phyloP scores from a whole-genome alignment of 2,329 filamentous ascomycete genomes.

The Fusarium longipes region DNA sequence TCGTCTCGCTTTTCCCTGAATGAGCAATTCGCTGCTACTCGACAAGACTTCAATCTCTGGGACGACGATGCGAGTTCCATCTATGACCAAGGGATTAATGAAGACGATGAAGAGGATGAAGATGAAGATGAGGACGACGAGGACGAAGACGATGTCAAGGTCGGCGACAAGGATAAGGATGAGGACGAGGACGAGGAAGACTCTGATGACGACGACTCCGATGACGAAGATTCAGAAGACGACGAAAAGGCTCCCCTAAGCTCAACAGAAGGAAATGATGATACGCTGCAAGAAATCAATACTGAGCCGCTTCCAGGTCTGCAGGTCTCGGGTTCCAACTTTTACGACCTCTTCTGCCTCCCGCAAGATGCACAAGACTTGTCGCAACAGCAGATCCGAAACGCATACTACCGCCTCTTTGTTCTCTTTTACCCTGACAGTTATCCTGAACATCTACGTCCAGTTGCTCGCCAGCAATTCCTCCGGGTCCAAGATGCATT shows the following conservation, averaged over 20 bases:
- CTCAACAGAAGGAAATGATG: constrained; percentile 23
- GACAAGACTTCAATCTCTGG: constrained; percentile 60
- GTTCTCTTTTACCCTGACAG: constrained; percentile 58
- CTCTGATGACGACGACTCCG: background rate
- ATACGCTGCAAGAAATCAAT: background rate
- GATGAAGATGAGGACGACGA: background rate
- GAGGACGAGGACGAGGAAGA: background rate
- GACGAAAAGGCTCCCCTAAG: constrained; percentile 27
- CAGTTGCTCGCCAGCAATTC: constrained; percentile 56
- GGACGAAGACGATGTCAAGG: constrained; percentile 32
- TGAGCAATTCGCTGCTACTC: constrained; percentile 61
- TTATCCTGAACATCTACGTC: constrained; percentile 54
- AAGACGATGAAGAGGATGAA: constrained; percentile 40
- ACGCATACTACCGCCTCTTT: constrained; percentile 59
- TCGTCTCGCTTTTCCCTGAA: constrained; percentile 60
- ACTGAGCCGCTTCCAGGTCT: background rate
- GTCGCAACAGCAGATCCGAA: constrained; percentile 53
- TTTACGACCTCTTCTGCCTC: constrained; percentile 60
- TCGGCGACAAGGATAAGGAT: constrained; percentile 11
- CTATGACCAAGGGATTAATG: constrained; percentile 49
- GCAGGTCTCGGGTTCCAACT: constrained; percentile 47
- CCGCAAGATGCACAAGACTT: constrained; percentile 47
- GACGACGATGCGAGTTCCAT: constrained; percentile 61
- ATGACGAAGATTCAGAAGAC: constrained; percentile 18
- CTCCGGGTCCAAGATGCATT: constrained; percentile 57